Base-by-base conservation (phyloP, 257 asterid species). In the Solanum bulbocastanum region DNA sequence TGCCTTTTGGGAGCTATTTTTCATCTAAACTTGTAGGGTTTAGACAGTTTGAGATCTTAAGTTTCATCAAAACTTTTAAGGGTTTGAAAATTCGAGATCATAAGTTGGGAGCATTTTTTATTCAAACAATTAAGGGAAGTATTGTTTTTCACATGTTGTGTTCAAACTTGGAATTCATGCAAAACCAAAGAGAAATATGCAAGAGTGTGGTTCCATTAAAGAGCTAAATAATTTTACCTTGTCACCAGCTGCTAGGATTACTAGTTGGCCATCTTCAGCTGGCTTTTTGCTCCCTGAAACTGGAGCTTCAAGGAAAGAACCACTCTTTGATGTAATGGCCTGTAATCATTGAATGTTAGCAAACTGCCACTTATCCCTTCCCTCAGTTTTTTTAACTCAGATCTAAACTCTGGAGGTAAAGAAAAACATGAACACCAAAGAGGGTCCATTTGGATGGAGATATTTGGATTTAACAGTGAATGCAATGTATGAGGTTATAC, bases 261-360 rank as follows among this genome's bases (percentile, higher is more conserved):
- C 98, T 40, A 96, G 89, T 79, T 96, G 99, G 89, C 99, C 99
- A 91, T 96, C 99, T 93, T 96, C 99, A 86, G 99, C 99, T 60
- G 99, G 99, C 89, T 95, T 96, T 91, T 96, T 96, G 94, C 99
- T 96, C 84, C 99, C 99, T 42, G 99, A 96, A 78, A 96, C 99
- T 78, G 99, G 99, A 87, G 94, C 98, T 93, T 96, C 98, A 52
- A 96, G 93, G 91, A 94, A 96, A 88, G 49, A 69, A 89, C 98
- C 99, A 81, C 98, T 96, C 90, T 94, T 95, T 62, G 95, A 90
- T 4, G 92, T 90, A 86, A 96, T 93, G 90, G 98, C 98, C 99
- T 96, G 93, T 86, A 89, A 88, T 86, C 88, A 88, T 27, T n/a
- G 35, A 12, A 89, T 49, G 60, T 49, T 49, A 49, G 60, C 15